Percentiles rank a stretch among this genome's conserved stretches.
Evolutionary conservation across 331 rosid species (phyloP).

Genomic region (Acacia concinna): DNA sequence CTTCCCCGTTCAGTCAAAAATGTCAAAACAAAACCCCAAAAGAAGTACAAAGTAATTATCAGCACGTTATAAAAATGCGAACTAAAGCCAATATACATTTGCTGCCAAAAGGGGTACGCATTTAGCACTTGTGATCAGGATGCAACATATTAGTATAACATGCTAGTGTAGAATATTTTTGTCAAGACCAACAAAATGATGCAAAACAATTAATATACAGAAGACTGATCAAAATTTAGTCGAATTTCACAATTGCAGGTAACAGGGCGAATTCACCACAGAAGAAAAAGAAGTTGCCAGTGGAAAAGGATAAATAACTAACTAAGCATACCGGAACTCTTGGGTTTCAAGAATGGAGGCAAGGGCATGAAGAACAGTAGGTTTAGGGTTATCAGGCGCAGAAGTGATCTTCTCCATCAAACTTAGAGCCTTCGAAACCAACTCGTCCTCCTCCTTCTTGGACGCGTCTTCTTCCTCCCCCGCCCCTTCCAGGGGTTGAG

Average conservation of each 20-base stretch:
- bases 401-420: slow-evolving; percentile 83
- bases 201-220: background rate
- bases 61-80: background rate
- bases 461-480: slow-evolving; percentile 69
- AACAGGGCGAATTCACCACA: background rate
- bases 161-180: no score
- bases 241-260: background rate
- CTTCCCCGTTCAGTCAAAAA: background rate
- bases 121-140: background rate
- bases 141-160: background rate
- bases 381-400: slow-evolving; percentile 76
- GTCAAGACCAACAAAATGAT: background rate
- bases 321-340: slow-evolving; percentile 56
- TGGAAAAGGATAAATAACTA: background rate
- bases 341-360: slow-evolving; percentile 82
- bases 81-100: background rate
- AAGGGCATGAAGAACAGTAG: slow-evolving; percentile 78
- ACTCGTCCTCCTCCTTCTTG: slow-evolving; percentile 76
- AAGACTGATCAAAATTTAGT: background rate
- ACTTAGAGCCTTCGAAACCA: slow-evolving; percentile 68
- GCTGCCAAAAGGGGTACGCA: background rate
- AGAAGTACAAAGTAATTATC: background rate
- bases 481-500: slow-evolving; percentile 41
- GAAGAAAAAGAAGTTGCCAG: background rate
- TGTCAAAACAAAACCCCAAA: background rate